Evolutionary conservation across 352 stramenopile genomes (phyloP), one percentile per base, ranked within the genome.

Genomic region (Globisporangium recalcitrans): DNA sequence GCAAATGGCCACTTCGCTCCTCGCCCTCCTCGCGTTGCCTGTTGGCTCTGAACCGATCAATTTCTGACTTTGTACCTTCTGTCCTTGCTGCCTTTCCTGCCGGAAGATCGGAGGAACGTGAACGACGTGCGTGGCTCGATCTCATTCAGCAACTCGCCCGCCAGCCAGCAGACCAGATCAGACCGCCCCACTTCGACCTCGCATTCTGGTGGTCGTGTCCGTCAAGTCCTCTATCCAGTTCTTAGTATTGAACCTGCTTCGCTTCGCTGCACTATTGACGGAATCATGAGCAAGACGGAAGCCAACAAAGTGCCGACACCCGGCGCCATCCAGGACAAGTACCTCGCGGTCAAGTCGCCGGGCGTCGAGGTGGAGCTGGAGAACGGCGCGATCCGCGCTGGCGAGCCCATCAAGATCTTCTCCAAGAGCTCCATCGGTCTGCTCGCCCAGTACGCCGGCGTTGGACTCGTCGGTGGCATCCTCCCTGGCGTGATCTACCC

Each of bases 401-500:
- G 75, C 29, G 48, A 63, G 10, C 64, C 75, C 8, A 63, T 69
- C 11, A 38, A 68, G 21, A 47, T 88, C 48, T 63, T 73, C 10
- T 79, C 72, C 0, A 53, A 48, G 8, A 64, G 75, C 14, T 64
- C 73, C 10, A 60, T 85, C 32, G 75, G 63, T 4, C 31, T 87
- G 7, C 56, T 85, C 1, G 74, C 63, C 31, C 78, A 89, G 62
- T 89, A 85, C 59, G 76, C 75, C 0, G 78, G 65, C 21, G 74
- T 89, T 8, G 80, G 80, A 0, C 77, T 89, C 52, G 51, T 87
- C 7, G 63, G 69, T 21, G 80, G 80, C 46, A 63, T 75, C 6
- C 58, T 87, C 1, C 78, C 78, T 0, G 71, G 65, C 8, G 54
- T 81, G 40, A 78, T 85, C 54, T 87, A 89, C 56, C 80, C 80